Evolutionary conservation across 2,329 filamentous ascomycete species (phyloP).

Genomic region (Amauroascus verrucosus): DNA sequence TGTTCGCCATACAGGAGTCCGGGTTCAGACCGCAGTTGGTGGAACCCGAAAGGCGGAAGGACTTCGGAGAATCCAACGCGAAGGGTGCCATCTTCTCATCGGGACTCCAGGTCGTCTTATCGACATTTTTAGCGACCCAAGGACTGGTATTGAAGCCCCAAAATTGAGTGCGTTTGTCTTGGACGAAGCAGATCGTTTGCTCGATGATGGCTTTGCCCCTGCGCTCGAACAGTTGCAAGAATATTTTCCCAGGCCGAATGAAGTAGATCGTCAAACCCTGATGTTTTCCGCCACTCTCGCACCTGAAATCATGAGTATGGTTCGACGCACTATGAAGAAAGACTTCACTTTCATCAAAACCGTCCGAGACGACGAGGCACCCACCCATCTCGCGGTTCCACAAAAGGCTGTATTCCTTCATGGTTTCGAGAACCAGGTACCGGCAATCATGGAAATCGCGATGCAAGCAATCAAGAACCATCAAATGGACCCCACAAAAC

Average conservation of each 20-base stretch:
- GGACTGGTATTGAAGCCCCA: conserved; percentile 53
- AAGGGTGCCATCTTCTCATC: conserved; percentile 82
- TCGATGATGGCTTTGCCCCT: conserved; percentile 57
- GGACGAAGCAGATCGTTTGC: conserved; percentile 57
- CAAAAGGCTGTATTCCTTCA: conserved; percentile 61
- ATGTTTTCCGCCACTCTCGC: conserved; percentile 94
- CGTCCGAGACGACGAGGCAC: conserved; percentile 67
- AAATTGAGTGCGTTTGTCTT: conserved; percentile 51
- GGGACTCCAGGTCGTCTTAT: conserved; percentile 81
- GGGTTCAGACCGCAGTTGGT: conserved; percentile 73
- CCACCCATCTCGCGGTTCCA: conserved; percentile 75
- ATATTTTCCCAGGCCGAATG: conserved; percentile 51
- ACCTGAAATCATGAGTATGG: conserved; percentile 67
- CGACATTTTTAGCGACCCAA: conserved; percentile 63
- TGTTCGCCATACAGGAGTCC: conserved; percentile 53
- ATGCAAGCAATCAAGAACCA: conserved; percentile 47
- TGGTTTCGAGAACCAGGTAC: conserved; percentile 65
- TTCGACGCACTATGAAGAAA: conserved; percentile 65
- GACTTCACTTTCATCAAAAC: conserved; percentile 85
- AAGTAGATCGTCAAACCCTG: conserved; percentile 72
- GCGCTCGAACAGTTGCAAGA: conserved; percentile 53
- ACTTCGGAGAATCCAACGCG: conserved; percentile 54
- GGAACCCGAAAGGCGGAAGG: conserved; percentile 68
- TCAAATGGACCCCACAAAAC: conserved; percentile 26
- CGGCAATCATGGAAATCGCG: conserved; percentile 66